phyloP scores from a whole-genome alignment of 257 asterid species.

The Apocynum venetum region DNA sequence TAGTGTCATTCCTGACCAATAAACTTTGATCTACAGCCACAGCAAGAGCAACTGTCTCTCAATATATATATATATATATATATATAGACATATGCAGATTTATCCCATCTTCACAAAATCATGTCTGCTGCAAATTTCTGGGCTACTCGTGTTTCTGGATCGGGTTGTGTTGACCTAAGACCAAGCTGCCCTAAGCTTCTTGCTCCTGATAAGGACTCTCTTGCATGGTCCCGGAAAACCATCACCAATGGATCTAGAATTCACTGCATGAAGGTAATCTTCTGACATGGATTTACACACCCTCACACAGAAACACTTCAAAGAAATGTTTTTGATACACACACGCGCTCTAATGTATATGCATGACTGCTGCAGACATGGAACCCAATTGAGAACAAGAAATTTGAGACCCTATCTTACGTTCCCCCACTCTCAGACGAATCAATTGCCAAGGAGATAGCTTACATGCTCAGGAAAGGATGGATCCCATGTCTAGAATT shows the following conservation, averaged over 20 bases:
- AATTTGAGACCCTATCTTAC: constrained; percentile 47
- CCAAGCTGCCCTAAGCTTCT: constrained; percentile 17
- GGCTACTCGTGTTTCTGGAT: constrained; percentile 24
- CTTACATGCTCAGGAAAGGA: constrained; percentile 40
- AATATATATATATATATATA: too few relatives aligned
- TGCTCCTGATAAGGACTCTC: constrained; percentile 18
- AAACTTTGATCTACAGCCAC: too few relatives aligned
- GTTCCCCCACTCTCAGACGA: constrained; percentile 39
- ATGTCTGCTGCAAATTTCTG: constrained; percentile 36
- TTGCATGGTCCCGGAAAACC: constrained; percentile 31
- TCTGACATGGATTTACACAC: too few relatives aligned
- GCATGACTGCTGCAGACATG: constrained; percentile 30
- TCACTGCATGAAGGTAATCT: constrained; percentile 43
- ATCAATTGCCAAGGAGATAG: constrained; percentile 43
- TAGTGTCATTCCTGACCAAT: too few relatives aligned
- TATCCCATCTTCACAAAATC: constrained; percentile 8
- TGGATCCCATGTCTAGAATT: constrained; percentile 62
- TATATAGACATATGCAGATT: neutral
- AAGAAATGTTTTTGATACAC: too few relatives aligned
- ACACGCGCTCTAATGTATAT: too few relatives aligned
- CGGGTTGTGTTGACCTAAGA: constrained; percentile 21
- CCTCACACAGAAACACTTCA: too few relatives aligned
- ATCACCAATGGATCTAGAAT: constrained; percentile 37
- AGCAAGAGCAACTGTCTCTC: neutral
- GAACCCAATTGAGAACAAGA: constrained; percentile 50